Evolutionary conservation across 2,329 filamentous ascomycete genomes (phyloP), one percentile per base, ranked within the genome.

Genomic region (Penicillium sclerotiorum): DNA sequence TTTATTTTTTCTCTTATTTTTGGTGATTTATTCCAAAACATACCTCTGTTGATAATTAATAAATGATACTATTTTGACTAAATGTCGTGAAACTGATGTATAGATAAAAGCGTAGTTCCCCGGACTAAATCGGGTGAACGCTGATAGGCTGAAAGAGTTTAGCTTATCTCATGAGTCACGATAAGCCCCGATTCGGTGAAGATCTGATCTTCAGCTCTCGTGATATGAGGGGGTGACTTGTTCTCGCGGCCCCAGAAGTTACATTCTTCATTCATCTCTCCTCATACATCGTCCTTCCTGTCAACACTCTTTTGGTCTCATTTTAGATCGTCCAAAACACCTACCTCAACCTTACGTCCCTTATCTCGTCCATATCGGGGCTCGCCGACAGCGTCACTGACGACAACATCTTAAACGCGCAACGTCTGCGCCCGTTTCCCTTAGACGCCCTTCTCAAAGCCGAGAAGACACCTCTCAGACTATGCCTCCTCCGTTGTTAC

Each of bases 401-500:
- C 21, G 23, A 37, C 12, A 11, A 23, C 25, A n/a, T n/a, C n/a
- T n/a, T n/a, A n/a, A n/a, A n/a, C 11, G 13, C 28, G 9, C 18
- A 9, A 12, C 28, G 27, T 12, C 37, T n/a, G 15, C 28, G 22
- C 27, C 27, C 32, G 9, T 9, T 17, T 23, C 28, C 20, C 13
- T n/a, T n/a, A 41, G 30, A 28, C 41, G 39, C 30, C 27, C 30
- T 45, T 15, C n/a, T 23, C 11, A 9, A 36, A 17, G 30, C 42
- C 8, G 22, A 27, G 42, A 45, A 22, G 32, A 28, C 13, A 1
- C 5, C 2, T 12, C 27, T 21, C 36, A 52, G 15, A 60, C 22
- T 20, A 71, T 72, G 69, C 50, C 61, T 55, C 62, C 62, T 48
- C 57, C 64, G 45, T 58, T 65, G 57, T 56, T 67, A 58, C 54